Percentiles rank a stretch among this genome's conserved stretches.
phyloP scores from a whole-genome alignment of 176 grass and related monocot genomes.

The Zizania latifolia region DNA sequence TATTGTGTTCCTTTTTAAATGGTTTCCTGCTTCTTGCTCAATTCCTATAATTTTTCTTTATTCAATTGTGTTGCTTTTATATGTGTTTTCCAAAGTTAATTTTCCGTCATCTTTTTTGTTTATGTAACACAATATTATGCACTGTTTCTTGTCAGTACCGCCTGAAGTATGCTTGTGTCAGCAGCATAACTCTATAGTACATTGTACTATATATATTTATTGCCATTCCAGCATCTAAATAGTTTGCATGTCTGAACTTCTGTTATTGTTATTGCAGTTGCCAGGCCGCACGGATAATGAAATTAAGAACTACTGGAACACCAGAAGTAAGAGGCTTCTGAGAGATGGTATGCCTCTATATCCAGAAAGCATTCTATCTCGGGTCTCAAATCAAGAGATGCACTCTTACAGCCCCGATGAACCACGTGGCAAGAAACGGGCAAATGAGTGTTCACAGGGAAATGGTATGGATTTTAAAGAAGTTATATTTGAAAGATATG shows the following conservation, averaged over 20 bases:
- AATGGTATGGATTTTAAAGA: slow-evolving; percentile 5
- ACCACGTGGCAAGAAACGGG: slow-evolving; percentile 18
- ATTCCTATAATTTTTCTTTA: not conserved
- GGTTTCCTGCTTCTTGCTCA: not conserved
- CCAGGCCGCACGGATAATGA: slow-evolving; percentile 80
- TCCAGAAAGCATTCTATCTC: slow-evolving; percentile 36
- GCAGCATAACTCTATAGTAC: not conserved
- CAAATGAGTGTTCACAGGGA: slow-evolving; percentile 17
- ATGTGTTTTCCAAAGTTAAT: no score
- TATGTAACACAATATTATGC: not conserved
- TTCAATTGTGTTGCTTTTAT: no score
- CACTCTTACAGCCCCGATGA: slow-evolving; percentile 9
- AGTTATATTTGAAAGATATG: slow-evolving; percentile 24
- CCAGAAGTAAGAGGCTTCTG: slow-evolving; percentile 45
- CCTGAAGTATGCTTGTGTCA: not conserved
- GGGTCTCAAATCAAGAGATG: slow-evolving; percentile 33
- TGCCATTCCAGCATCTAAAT: not conserved
- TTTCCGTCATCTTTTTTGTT: not conserved
- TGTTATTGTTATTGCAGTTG: slow-evolving; percentile 43
- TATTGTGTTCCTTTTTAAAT: no score
- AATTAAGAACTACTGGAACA: slow-evolving; percentile 85
- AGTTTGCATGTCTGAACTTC: not conserved
- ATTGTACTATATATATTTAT: not conserved
- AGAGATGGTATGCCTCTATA: slow-evolving; percentile 46
- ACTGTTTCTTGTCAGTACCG: no score